phyloP scores from a whole-genome alignment of 495 filamentous ascomycete genomes.

The Melanomma pulvis-pyrius region DNA sequence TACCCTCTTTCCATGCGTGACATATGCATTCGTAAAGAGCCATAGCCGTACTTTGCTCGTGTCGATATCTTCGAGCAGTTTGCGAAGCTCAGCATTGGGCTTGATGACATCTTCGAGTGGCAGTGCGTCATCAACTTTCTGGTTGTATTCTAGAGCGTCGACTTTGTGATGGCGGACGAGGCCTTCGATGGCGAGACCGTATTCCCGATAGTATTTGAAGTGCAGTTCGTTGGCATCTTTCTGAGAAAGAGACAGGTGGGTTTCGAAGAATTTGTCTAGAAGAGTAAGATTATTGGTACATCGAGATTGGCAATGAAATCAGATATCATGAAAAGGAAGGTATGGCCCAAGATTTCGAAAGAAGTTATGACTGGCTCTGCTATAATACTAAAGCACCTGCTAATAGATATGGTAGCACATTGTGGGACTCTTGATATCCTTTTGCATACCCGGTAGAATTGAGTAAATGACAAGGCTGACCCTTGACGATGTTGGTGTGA shows the following conservation, averaged over 20 bases:
- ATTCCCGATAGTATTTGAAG: constrained; percentile 88
- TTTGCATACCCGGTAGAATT: too few relatives aligned
- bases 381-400: neutral
- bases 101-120: constrained; percentile 82
- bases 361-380: neutral
- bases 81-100: constrained; percentile 72
- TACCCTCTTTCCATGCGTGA: constrained; percentile 83
- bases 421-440: neutral
- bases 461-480: too few relatives aligned
- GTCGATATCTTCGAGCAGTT: constrained; percentile 79
- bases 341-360: neutral
- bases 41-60: constrained; percentile 78
- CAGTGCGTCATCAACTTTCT: constrained; percentile 90
- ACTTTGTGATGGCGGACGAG: constrained; percentile 93
- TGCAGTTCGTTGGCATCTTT: constrained; percentile 82
- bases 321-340: too few relatives aligned
- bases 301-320: neutral
- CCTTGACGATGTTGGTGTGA: too few relatives aligned
- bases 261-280: constrained; percentile 74
- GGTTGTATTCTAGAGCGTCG: constrained; percentile 92
- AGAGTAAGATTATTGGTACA: neutral
- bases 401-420: neutral
- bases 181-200: constrained; percentile 95
- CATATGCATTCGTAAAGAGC: constrained; percentile 95
- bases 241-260: constrained; percentile 70